phyloP scores from a whole-genome alignment of 2,329 filamentous ascomycete species.

The Calonectria multiphialidica region DNA sequence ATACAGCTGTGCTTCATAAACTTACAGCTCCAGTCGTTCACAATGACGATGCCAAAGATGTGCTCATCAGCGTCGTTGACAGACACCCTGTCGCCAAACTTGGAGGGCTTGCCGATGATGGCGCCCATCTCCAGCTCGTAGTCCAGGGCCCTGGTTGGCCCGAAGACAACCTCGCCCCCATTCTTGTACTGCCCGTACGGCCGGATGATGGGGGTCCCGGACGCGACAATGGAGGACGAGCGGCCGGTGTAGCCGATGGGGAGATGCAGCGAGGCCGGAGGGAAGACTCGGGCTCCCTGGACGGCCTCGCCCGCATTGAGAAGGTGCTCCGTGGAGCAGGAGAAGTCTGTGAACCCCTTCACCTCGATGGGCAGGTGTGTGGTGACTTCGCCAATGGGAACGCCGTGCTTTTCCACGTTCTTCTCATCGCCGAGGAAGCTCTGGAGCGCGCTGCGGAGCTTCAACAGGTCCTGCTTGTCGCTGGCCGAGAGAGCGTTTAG shows the following conservation, averaged over 20 bases:
- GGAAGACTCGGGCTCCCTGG: slow-evolving; percentile 52
- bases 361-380: slow-evolving; percentile 68
- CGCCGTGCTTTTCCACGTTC: slow-evolving; percentile 1
- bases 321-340: slow-evolving; percentile 64
- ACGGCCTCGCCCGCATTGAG: slow-evolving; percentile 61
- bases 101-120: slow-evolving; percentile 56
- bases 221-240: slow-evolving; percentile 64
- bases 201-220: slow-evolving; percentile 59
- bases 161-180: slow-evolving; percentile 36
- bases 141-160: slow-evolving; percentile 51
- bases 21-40: slow-evolving; percentile 73
- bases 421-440: not conserved
- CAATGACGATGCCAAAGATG: slow-evolving; percentile 71
- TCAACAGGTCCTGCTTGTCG: slow-evolving; percentile 9
- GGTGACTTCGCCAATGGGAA: slow-evolving; percentile 25
- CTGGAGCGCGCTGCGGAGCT: slow-evolving; percentile 5
- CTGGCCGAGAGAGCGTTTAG: slow-evolving; percentile 13
- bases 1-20: slow-evolving; percentile 37
- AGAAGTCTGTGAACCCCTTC: slow-evolving; percentile 63
- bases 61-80: slow-evolving; percentile 66
- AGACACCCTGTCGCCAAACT: slow-evolving; percentile 50
- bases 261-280: slow-evolving; percentile 61
- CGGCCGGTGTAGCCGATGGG: slow-evolving; percentile 67
- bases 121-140: slow-evolving; percentile 60
- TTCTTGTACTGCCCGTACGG: slow-evolving; percentile 59